These are phyloP conservation scores for Phytopythium montanum DNA, from an alignment of 352 stramenopile genomes.

Conservation along the genomic window DNA sequence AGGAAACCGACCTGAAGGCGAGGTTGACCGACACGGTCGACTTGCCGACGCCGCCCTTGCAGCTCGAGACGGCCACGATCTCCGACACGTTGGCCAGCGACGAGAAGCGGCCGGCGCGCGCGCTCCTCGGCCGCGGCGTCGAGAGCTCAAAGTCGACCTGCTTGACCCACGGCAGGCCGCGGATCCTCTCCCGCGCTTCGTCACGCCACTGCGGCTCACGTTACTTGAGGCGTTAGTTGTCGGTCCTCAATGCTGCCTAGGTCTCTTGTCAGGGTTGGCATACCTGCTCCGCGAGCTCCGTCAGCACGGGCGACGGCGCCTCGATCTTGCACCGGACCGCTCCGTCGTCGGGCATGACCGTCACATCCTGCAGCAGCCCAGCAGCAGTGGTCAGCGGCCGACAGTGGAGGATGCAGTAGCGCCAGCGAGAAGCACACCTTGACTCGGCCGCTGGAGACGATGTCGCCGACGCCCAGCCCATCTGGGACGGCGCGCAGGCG, in stretches of 20 bases:
- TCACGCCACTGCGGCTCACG: constrained; percentile 51
- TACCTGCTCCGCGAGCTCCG: constrained; percentile 66
- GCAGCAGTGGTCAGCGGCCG: constrained; percentile 3
- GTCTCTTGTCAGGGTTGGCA: neutral
- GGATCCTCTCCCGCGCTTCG: constrained; percentile 45
- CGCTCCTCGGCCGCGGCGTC: constrained; percentile 55
- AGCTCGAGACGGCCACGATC: constrained; percentile 90
- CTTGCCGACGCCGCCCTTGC: constrained; percentile 98
- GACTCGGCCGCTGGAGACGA: constrained; percentile 70
- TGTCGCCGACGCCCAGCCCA: constrained; percentile 67
- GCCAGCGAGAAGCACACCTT: constrained; percentile 53
- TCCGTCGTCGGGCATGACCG: constrained; percentile 34
- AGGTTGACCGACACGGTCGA: constrained; percentile 99
- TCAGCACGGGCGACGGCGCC: constrained; percentile 59
- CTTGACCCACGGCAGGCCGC: constrained; percentile 71
- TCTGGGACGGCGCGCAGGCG: constrained; percentile 64
- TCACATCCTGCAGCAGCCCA: constrained; percentile 35
- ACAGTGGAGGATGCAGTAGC: neutral
- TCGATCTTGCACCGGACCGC: constrained; percentile 76
- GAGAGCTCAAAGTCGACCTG: constrained; percentile 62
- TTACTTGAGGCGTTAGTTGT: neutral
- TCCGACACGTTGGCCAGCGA: constrained; percentile 80
- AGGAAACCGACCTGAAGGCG: constrained; percentile 81
- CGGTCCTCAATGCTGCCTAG: neutral
- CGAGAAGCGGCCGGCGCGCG: constrained; percentile 67